phyloP scores from a whole-genome alignment of 164 flowering plant species.

The Vitis vinifera region ASM3070453v1 NC_081814.1:7041501-7042000 shows the following conservation, averaged over 20 bases:
- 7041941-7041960: constrained; percentile 31
- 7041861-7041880: constrained; percentile 26
- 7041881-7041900: constrained; percentile 41
- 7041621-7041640: no score
- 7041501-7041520: no score
- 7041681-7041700: no score
- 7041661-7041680: no score
- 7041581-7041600: no score
- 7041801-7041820: constrained; percentile 14
- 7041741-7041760: constrained; percentile 31
- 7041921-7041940: constrained; percentile 23
- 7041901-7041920: constrained; percentile 36
- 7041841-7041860: constrained; percentile 20
- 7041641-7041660: no score
- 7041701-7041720: constrained; percentile 4
- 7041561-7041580: no score
- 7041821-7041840: constrained; percentile 20
- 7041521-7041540: no score
- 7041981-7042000: constrained; percentile 55
- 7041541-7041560: no score
- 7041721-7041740: constrained; percentile 28
- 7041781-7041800: constrained; percentile 23
- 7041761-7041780: constrained; percentile 43
- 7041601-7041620: no score
- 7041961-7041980: constrained; percentile 53